Evolutionary conservation across 768 basidiomycete genomes (phyloP), one percentile per base, ranked within the genome.

Genomic region (Mycena alexandri): DNA sequence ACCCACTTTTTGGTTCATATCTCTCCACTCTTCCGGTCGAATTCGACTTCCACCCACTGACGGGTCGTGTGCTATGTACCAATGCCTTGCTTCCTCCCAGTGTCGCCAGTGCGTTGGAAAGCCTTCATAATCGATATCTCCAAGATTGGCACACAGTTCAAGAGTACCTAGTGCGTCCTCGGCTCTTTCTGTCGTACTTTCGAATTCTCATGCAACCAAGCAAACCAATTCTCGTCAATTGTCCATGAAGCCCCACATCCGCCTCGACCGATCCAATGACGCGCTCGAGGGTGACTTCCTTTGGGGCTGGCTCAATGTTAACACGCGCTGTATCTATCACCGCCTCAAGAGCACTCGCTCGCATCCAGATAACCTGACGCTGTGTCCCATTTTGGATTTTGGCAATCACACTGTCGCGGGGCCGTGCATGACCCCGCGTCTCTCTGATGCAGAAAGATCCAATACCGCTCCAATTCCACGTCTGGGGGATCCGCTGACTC

Each of bases 251-350:
- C 56, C 22, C 3, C 57, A 22, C 42, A 55, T 69, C 3, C 63
- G 66, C 34, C 69, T 64, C 11, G 57, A 52, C 53, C 65, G 52
- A 16, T 14, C 43, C 9, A 43, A 60, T 29, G 73, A 73, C n/a
- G 44, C 62, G 13, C 53, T 72, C n/a, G 72, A 80, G 51, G 77
- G 74, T 41, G 85, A 90, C 71, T 93, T 88, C 70, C 76, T 94
- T 4, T 98, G 96, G 95, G 95, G 87, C 1, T 99, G 96, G 96
- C 84, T 98, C 12, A 96, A 90, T 74, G 95, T 98, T 63, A 99
- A 99, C 77, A 98, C 96, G 7, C 89, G 97, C 53, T 95, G 93
- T 75, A 87, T 98, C 22, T 95, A 88, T 77, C 87, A 89, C 75
- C 89, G 86, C 66, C 77, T 90, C 47, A 86, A 81, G 69, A 73